Evolutionary conservation across 495 filamentous ascomycete genomes (phyloP).

Genomic region (Amorphotheca resinae): DNA sequence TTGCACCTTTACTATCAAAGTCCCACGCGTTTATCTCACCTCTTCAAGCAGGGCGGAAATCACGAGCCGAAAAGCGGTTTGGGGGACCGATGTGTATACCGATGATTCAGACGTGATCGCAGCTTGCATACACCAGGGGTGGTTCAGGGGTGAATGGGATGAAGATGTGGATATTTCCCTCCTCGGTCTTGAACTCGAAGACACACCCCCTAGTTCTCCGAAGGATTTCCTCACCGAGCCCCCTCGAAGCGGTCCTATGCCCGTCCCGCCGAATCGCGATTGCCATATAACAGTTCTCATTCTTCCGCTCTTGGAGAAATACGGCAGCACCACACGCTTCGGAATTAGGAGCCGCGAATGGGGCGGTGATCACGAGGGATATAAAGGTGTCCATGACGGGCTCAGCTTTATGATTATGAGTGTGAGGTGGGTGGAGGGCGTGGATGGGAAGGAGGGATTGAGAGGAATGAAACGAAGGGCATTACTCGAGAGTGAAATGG

Average conservation of each 20-base stretch:
- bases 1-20: slow-evolving; percentile 77
- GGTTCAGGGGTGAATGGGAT: slow-evolving; percentile 78
- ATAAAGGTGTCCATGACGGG: slow-evolving; percentile 63
- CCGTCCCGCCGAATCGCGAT: slow-evolving; percentile 49
- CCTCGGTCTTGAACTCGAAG: slow-evolving; percentile 40
- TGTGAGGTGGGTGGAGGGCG: slow-evolving; percentile 72
- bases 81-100: slow-evolving; percentile 90
- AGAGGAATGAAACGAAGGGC: slow-evolving; percentile 13
- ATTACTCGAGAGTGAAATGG: slow-evolving; percentile 9
- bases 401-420: slow-evolving; percentile 74
- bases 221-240: slow-evolving; percentile 11
- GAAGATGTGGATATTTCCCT: slow-evolving; percentile 54
- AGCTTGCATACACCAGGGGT: slow-evolving; percentile 86
- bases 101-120: slow-evolving; percentile 93
- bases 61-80: slow-evolving; percentile 61
- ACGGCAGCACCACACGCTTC: slow-evolving; percentile 57
- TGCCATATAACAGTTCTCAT: slow-evolving; percentile 76
- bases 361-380: slow-evolving; percentile 62
- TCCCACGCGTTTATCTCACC: slow-evolving; percentile 66
- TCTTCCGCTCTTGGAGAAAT: slow-evolving; percentile 64
- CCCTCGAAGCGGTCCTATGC: slow-evolving; percentile 19
- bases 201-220: slow-evolving; percentile 22
- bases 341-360: slow-evolving; percentile 73
- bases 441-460: slow-evolving; percentile 25
- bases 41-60: slow-evolving; percentile 63